Percentiles rank a stretch among this genome's conserved stretches.
phyloP scores from a whole-genome alignment of 768 basidiomycete species.

The Podaxis sp. region DNA sequence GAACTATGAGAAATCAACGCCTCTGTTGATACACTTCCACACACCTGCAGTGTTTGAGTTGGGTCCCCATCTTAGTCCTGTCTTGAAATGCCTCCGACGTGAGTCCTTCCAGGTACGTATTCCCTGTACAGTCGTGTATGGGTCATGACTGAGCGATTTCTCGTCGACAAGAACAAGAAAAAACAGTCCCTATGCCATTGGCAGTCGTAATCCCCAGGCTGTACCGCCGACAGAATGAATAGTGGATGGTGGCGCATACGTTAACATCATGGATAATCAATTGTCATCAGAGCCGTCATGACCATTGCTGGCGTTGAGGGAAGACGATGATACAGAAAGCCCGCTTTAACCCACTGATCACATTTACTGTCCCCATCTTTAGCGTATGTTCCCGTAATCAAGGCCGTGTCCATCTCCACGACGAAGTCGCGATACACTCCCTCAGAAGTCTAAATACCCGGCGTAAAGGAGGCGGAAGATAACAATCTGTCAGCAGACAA shows the following conservation, averaged over 20 bases:
- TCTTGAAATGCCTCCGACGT: no score
- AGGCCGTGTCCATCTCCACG: background rate
- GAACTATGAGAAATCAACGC: background rate
- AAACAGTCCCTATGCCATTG: background rate
- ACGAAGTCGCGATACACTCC: background rate
- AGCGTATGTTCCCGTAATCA: background rate
- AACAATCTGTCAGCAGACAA: background rate
- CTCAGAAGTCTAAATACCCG: background rate
- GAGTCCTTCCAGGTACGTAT: no score
- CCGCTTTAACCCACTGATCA: constrained; percentile 2
- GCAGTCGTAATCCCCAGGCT: background rate
- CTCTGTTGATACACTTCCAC: background rate
- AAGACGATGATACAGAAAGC: background rate
- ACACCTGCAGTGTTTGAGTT: background rate
- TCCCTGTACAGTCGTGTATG: no score
- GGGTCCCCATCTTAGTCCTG: background rate
- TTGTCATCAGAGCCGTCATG: background rate
- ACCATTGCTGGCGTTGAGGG: constrained; percentile 3
- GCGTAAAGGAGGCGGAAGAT: background rate
- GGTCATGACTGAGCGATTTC: no score
- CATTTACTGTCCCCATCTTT: background rate
- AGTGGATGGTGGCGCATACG: background rate
- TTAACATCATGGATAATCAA: background rate
- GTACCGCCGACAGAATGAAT: background rate
- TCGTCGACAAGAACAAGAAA: no score